phyloP scores from a whole-genome alignment of 129 eudicot genomes.

The Pittosporum tobira region DNA sequence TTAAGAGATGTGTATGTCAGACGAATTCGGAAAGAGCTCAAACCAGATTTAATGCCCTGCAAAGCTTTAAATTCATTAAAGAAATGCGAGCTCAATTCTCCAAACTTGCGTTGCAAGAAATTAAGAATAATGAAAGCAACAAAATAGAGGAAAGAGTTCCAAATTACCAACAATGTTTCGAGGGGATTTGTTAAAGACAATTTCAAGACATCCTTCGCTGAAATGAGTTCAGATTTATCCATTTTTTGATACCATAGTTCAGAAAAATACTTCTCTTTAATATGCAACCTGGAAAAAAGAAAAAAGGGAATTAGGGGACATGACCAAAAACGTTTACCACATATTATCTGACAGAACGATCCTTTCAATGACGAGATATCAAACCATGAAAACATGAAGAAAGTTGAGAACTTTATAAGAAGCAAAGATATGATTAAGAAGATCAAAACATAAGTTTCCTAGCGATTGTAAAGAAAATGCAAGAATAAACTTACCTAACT shows the following conservation, averaged over 20 bases:
- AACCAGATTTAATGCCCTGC: slow-evolving; percentile 61
- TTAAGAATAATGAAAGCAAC: not conserved
- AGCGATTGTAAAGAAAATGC: not conserved
- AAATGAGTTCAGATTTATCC: slow-evolving; percentile 36
- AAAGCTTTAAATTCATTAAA: slow-evolving; percentile 19
- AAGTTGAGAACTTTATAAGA: not conserved
- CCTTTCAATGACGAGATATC: not conserved
- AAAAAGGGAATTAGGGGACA: not conserved
- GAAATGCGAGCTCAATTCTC: no score
- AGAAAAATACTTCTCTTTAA: slow-evolving; percentile 58
- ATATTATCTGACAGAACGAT: not conserved
- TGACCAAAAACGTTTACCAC: not conserved
- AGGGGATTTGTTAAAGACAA: slow-evolving; percentile 46
- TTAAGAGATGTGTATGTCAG: slow-evolving; percentile 53
- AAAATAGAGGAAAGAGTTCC: not conserved
- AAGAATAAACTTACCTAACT: slow-evolving; percentile 38
- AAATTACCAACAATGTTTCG: slow-evolving; percentile 61
- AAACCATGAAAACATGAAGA: not conserved
- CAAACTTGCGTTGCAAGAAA: not conserved
- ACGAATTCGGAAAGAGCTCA: slow-evolving; percentile 64
- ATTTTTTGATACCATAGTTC: slow-evolving; percentile 65
- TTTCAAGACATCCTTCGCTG: slow-evolving; percentile 64
- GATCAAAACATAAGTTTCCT: not conserved
- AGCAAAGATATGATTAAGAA: not conserved
- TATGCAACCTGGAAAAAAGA: slow-evolving; percentile 37